Percentiles rank a stretch among this genome's conserved stretches.
Evolutionary conservation across 139 green algal species (phyloP).

Genomic region (Edaphochlamys debaryana): DNA sequence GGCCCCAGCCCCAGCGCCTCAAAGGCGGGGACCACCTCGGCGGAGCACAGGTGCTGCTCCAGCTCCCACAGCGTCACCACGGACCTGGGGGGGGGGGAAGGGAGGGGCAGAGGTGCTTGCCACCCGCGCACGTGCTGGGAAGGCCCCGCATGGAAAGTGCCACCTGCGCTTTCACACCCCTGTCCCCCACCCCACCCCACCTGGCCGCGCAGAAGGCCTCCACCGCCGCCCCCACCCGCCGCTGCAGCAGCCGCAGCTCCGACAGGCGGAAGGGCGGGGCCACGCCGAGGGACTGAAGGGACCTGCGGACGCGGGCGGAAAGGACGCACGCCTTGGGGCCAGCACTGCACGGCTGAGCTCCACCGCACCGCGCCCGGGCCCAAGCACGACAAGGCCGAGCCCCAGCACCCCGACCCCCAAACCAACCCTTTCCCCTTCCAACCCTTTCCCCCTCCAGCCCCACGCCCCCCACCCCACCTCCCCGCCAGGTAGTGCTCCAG

Average conservation of each 20-base stretch:
- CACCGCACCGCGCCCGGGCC: too few relatives aligned
- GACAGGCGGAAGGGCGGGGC: not conserved
- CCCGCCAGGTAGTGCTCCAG: not conserved
- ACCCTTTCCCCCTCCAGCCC: too few relatives aligned
- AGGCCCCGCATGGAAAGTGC: not conserved
- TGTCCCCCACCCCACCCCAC: not conserved
- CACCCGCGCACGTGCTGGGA: not conserved
- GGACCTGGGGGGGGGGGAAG: not conserved
- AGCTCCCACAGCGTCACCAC: conserved; percentile 31
- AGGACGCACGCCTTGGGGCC: not conserved
- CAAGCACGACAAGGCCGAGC: not conserved
- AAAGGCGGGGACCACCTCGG: not conserved
- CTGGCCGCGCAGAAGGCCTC: conserved; percentile 19
- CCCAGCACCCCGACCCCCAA: too few relatives aligned
- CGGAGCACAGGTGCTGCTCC: not conserved
- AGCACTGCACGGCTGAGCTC: too few relatives aligned
- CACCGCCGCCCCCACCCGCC: conserved; percentile 2
- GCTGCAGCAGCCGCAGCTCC: conserved; percentile 3
- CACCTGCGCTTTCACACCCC: not conserved
- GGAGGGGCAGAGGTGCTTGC: not conserved
- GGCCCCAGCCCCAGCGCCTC: conserved; percentile 11
- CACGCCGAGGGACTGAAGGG: conserved; percentile 2
- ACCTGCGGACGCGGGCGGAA: not conserved
- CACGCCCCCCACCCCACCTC: too few relatives aligned
- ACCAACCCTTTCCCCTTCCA: too few relatives aligned